phyloP scores from a whole-genome alignment of 192 early-diverging fungal genomes.

The Entrophospora sp. region DNA sequence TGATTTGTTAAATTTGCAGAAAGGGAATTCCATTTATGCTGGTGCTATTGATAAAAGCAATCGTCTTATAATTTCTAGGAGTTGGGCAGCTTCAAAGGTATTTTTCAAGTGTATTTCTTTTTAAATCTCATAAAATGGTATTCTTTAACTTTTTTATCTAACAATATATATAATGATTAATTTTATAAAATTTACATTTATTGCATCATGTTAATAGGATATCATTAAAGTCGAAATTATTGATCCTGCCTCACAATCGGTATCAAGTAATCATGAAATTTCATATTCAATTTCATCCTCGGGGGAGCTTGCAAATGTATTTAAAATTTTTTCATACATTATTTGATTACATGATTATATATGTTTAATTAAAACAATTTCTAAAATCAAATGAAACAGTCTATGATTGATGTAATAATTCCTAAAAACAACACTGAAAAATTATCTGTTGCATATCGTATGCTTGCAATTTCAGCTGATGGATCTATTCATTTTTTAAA shows the following conservation, averaged over 20 bases:
- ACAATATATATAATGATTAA: too few relatives aligned
- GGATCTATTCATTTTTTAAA: conserved; percentile 49
- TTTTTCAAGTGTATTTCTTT: too few relatives aligned
- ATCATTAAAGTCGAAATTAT: conserved; percentile 1
- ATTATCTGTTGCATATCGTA: conserved; percentile 25
- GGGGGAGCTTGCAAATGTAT: neutral
- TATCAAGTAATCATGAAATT: neutral
- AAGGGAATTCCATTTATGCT: conserved; percentile 6
- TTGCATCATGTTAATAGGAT: neutral
- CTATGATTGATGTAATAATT: conserved; percentile 20
- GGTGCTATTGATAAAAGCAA: conserved; percentile 1
- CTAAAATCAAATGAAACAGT: too few relatives aligned
- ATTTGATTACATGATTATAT: too few relatives aligned
- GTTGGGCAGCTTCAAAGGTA: neutral
- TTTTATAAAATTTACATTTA: neutral
- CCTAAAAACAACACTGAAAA: conserved; percentile 25
- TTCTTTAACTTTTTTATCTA: too few relatives aligned
- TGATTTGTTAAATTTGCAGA: neutral
- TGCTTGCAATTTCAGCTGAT: conserved; percentile 50
- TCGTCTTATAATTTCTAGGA: conserved; percentile 3
- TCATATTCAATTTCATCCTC: neutral
- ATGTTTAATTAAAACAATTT: too few relatives aligned
- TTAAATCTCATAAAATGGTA: too few relatives aligned
- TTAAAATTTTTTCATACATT: too few relatives aligned
- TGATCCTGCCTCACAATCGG: neutral